Conservation (phyloP, 2,329 filamentous ascomycete species). For the Diaporthe sp. region DNA sequence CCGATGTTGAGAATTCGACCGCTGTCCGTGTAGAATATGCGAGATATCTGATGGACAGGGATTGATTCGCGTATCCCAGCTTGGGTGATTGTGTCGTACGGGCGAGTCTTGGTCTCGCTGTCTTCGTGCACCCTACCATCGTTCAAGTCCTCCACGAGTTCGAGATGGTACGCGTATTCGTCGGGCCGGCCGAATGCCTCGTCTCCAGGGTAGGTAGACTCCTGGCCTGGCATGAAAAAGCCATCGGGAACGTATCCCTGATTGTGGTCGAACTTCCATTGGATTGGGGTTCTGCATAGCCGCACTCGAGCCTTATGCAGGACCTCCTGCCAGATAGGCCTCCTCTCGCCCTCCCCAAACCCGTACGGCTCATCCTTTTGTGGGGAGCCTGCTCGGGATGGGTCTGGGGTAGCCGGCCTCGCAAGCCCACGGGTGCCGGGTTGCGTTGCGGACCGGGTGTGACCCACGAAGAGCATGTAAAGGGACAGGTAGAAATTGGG, state of each 20-base stretch:
- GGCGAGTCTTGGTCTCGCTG: constrained; percentile 46
- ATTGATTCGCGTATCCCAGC: constrained; percentile 66
- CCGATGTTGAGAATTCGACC: constrained; percentile 88
- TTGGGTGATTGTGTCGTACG: constrained; percentile 56
- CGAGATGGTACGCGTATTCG: constrained; percentile 82
- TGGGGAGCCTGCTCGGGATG: constrained; percentile 31
- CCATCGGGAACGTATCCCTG: constrained; percentile 47
- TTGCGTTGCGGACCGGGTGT: constrained; percentile 56
- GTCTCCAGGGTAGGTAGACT: background rate
- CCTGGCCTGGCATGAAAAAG: constrained; percentile 6
- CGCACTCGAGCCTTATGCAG: constrained; percentile 92
- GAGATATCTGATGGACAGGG: constrained; percentile 76
- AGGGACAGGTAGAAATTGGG: constrained; percentile 88
- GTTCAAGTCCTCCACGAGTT: constrained; percentile 84
- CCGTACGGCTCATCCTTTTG: constrained; percentile 61
- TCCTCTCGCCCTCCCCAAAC: constrained; percentile 67
- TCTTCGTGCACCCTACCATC: constrained; percentile 67
- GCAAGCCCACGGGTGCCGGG: background rate
- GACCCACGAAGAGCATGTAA: constrained; percentile 94
- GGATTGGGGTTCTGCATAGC: constrained; percentile 77
- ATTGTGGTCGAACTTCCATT: constrained; percentile 57
- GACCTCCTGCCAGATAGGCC: constrained; percentile 92
- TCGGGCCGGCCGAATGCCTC: constrained; percentile 44
- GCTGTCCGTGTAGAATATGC: constrained; percentile 94
- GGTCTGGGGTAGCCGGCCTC: constrained; percentile 37